These are phyloP conservation scores for Xylariaceae sp. DNA, from an alignment of 2,329 filamentous ascomycete genomes.

Conservation along the genomic window DNA sequence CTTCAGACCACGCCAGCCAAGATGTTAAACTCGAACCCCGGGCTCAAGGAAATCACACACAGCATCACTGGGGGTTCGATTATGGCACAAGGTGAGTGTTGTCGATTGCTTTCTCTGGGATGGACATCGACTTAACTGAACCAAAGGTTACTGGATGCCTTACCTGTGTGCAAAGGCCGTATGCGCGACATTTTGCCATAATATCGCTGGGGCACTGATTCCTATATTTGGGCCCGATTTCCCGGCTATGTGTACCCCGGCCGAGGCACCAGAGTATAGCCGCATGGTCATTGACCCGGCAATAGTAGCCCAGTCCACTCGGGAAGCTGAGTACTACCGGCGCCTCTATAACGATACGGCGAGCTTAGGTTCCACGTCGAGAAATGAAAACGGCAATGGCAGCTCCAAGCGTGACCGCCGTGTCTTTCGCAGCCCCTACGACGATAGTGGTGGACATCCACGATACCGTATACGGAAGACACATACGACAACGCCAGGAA, in stretches of 20 bases:
- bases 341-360: slow-evolving; percentile 31
- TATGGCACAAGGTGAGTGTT: slow-evolving; percentile 71
- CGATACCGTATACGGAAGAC: slow-evolving; percentile 33
- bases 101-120: not conserved
- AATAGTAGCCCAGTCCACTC: slow-evolving; percentile 51
- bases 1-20: slow-evolving; percentile 79
- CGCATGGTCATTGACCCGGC: slow-evolving; percentile 61
- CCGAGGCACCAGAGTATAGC: slow-evolving; percentile 59
- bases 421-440: slow-evolving; percentile 28
- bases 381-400: slow-evolving; percentile 10
- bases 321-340: slow-evolving; percentile 45
- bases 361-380: slow-evolving; percentile 10
- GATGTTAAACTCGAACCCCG: slow-evolving; percentile 71
- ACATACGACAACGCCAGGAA: slow-evolving; percentile 19
- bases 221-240: slow-evolving; percentile 87
- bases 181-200: slow-evolving; percentile 83
- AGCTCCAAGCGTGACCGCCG: slow-evolving; percentile 30
- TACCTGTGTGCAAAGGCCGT: slow-evolving; percentile 80
- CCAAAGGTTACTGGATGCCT: slow-evolving; percentile 91
- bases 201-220: slow-evolving; percentile 79
- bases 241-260: slow-evolving; percentile 63
- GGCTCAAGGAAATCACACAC: slow-evolving; percentile 82
- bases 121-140: not conserved
- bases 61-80: slow-evolving; percentile 93
- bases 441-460: slow-evolving; percentile 22